Base-by-base conservation (phyloP, 768 basidiomycete species). In the Clitopilus hobsonii region DNA sequence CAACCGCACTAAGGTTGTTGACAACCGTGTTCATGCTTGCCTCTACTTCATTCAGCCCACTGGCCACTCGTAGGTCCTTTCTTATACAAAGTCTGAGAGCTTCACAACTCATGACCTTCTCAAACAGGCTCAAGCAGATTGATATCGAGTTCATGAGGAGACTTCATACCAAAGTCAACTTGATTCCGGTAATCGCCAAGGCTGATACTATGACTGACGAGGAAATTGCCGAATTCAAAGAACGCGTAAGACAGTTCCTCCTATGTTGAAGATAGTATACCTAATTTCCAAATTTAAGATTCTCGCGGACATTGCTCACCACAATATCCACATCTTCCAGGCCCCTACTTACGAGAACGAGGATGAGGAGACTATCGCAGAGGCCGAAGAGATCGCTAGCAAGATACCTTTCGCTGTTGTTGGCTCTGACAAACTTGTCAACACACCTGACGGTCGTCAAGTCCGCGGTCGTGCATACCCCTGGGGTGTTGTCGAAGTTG, bases 61-160 rank as follows among this genome's bases (percentile, higher is more conserved):
- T 1, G 96, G 97, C 57, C 97, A 99, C 71, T 88, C 95, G 93
- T 97, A 69, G 75, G 93, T 74, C 28, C 49, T 52, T 41, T 24
- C 24, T 48, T 67, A n/a, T 47, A n/a, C n/a, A n/a, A n/a, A n/a
- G n/a, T n/a, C n/a, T n/a, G n/a, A n/a, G n/a, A n/a, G n/a, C n/a
- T n/a, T n/a, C n/a, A n/a, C n/a, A n/a, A n/a, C n/a, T n/a, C n/a
- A n/a, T n/a, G n/a, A n/a, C n/a, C n/a, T n/a, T n/a, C n/a, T n/a
- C n/a, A n/a, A n/a, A 6, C 61, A 98, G 95, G 10, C 80, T 99
- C 65, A 98, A 98, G 74, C 94, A 94, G 59, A 89, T 99, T 65
- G 97, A 99, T 71, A 91, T 99, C 58, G 97, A 98, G 71, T 97
- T 98, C 73, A 98, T 99, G 97, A 88, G 94, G 60, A 82, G 94